phyloP scores from a whole-genome alignment of 306 rosid species.

The Morella rubra region DNA sequence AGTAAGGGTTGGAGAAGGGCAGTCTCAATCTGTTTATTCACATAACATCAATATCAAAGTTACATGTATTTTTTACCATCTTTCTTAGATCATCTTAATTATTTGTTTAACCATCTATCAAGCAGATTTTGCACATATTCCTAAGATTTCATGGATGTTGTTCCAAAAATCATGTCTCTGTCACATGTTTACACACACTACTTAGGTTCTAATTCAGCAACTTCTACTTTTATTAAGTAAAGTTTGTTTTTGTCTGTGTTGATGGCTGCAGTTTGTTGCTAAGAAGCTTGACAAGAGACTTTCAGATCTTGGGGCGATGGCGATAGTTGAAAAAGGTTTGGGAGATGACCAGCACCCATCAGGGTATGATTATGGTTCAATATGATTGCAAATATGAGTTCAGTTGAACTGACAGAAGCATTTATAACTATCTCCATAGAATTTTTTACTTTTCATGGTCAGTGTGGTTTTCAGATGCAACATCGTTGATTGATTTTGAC shows the following conservation, averaged over 20 bases:
- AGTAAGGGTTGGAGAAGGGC: no score
- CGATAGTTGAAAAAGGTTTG: conserved; percentile 73
- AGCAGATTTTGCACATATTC: background rate
- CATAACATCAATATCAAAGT: background rate
- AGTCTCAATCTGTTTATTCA: background rate
- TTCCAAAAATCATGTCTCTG: background rate
- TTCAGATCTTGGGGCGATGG: conserved; percentile 70
- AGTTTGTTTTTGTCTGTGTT: conserved; percentile 10
- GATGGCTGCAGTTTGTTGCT: conserved; percentile 73
- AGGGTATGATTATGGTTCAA: conserved; percentile 52
- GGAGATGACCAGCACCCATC: conserved; percentile 97
- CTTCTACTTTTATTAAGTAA: background rate
- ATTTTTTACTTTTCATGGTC: background rate
- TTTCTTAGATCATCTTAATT: background rate
- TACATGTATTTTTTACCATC: background rate
- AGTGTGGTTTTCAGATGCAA: conserved; percentile 13
- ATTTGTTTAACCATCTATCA: background rate
- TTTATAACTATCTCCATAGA: conserved; percentile 14
- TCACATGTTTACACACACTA: background rate
- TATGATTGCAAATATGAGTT: conserved; percentile 6
- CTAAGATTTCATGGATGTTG: background rate
- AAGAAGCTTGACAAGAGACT: conserved; percentile 94
- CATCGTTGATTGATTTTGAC: conserved; percentile 7
- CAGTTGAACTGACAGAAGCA: conserved; percentile 23
- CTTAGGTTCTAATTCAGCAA: background rate